Conservation (phyloP, 345 rosid species). For the Eucalyptus shirleyi region DNA sequence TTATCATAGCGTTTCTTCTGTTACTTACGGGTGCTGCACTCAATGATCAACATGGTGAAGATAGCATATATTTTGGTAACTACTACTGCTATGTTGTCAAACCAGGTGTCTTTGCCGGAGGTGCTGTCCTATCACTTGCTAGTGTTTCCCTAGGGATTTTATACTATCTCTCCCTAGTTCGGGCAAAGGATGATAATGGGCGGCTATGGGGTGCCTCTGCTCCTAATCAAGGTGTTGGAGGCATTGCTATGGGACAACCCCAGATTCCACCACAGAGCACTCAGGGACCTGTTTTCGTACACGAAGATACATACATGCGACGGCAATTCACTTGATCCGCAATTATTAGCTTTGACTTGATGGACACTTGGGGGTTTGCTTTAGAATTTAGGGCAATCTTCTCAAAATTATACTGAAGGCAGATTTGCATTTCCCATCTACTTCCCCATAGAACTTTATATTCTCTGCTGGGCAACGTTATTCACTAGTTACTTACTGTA, state of each 20-base stretch:
- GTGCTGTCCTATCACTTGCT: conserved; percentile 45
- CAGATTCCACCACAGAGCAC: conserved; percentile 42
- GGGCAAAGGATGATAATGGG: conserved; percentile 15
- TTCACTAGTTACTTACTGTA: neutral
- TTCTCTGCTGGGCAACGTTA: neutral
- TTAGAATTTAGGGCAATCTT: neutral
- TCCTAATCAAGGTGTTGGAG: conserved; percentile 12
- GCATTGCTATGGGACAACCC: conserved; percentile 72
- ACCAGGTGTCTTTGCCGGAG: conserved; percentile 77
- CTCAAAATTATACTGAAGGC: neutral
- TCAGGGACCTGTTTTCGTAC: conserved; percentile 63
- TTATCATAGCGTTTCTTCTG: conserved; percentile 60
- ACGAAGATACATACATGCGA: conserved; percentile 68
- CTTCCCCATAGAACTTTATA: neutral
- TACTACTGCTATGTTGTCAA: conserved; percentile 74
- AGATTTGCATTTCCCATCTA: neutral
- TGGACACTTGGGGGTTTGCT: neutral
- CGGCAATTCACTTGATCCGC: conserved; percentile 47
- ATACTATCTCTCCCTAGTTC: conserved; percentile 44
- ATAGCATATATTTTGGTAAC: conserved; percentile 20
- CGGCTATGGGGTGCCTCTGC: conserved; percentile 3
- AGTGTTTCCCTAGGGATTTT: conserved; percentile 54
- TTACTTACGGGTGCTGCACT: conserved; percentile 75
- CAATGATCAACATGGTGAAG: conserved; percentile 50
- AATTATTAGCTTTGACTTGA: neutral